Percentiles rank a stretch among this genome's conserved stretches.
These are phyloP conservation scores for Arthrobotrys megalospora DNA, from an alignment of 2,329 filamentous ascomycete genomes.

Conservation along the genomic window DNA sequence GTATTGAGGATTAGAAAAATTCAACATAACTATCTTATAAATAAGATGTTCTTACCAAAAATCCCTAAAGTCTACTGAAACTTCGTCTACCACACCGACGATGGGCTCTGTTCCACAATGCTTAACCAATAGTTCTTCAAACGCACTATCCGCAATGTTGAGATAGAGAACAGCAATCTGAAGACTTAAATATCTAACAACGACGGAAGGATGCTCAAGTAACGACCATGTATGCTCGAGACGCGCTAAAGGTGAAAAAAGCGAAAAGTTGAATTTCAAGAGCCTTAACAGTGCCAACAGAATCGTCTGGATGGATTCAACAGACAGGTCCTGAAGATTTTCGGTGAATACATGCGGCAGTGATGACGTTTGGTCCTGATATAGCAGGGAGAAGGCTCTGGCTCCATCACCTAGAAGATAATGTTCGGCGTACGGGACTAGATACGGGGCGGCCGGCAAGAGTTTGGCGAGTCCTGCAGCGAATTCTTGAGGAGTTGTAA, in stretches of 20 bases:
- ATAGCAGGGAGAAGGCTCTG: constrained; percentile 28
- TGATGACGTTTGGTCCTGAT: constrained; percentile 62
- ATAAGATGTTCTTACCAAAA: constrained; percentile 39
- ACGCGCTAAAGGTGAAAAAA: constrained; percentile 77
- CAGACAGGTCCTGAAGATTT: constrained; percentile 66
- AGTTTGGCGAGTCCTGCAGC: constrained; percentile 84
- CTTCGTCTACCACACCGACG: constrained; percentile 21
- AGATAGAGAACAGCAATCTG: constrained; percentile 53
- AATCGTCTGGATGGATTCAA: constrained; percentile 68
- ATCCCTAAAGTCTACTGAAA: constrained; percentile 34
- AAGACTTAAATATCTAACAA: constrained; percentile 40
- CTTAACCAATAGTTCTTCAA: constrained; percentile 38
- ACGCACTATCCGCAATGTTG: constrained; percentile 52
- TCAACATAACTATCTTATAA: background rate
- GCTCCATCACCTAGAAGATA: constrained; percentile 63
- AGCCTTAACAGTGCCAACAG: constrained; percentile 84
- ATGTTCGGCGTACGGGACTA: constrained; percentile 80
- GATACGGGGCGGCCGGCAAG: constrained; percentile 84
- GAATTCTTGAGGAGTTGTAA: constrained; percentile 67
- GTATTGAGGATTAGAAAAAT: background rate
- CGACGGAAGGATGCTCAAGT: constrained; percentile 72
- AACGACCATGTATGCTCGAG: constrained; percentile 78
- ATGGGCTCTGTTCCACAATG: constrained; percentile 54
- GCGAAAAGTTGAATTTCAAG: constrained; percentile 79
- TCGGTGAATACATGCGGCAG: constrained; percentile 65